Percentiles rank a stretch among this genome's conserved stretches.
Conservation (phyloP, 306 rosid species). For the Quercus rubra region DNA sequence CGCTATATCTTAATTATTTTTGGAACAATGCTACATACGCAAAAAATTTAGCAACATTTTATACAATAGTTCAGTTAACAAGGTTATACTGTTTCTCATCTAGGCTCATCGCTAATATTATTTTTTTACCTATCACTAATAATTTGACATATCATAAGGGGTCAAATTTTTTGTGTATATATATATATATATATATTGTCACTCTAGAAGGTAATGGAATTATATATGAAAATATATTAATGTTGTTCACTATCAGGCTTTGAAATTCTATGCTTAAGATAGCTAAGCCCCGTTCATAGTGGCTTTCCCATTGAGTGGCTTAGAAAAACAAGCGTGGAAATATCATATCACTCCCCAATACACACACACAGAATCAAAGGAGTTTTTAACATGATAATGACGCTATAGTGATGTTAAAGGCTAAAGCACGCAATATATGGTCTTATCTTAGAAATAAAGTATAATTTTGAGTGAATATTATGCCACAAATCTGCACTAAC, state of each 20-base stretch:
- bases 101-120: accelerated
- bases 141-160: too few relatives aligned
- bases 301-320: background rate
- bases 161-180: too few relatives aligned
- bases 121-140: too few relatives aligned
- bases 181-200: too few relatives aligned
- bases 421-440: slow-evolving; percentile 32
- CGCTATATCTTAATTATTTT: too few relatives aligned
- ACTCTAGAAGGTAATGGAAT: slow-evolving; percentile 11
- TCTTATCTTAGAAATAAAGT: slow-evolving; percentile 16
- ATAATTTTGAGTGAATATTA: background rate
- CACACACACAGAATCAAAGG: too few relatives aligned
- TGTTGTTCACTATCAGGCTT: background rate
- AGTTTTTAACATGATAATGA: slow-evolving; percentile 2
- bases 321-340: background rate
- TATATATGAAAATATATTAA: background rate
- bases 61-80: too few relatives aligned
- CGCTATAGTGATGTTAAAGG: slow-evolving; percentile 32
- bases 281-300: background rate
- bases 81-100: accelerated
- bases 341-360: background rate
- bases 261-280: background rate
- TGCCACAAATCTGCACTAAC: background rate
- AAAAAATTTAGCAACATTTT: too few relatives aligned
- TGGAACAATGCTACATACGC: too few relatives aligned